Conservation (phyloP, 2,329 filamentous ascomycete species). For the Sclerotinia subarctica region DNA sequence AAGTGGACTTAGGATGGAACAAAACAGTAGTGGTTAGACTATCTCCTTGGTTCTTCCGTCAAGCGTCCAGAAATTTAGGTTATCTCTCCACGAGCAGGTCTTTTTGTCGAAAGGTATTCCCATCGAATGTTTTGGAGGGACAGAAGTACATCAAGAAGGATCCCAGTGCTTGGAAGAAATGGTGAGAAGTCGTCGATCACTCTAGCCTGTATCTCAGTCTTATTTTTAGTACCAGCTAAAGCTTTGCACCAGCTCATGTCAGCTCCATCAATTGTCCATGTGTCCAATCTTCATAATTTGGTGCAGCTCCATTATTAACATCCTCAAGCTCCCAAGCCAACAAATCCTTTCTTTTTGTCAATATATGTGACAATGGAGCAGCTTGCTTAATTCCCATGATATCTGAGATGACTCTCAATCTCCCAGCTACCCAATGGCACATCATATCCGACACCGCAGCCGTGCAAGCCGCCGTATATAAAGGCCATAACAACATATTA, state of each 20-base stretch:
- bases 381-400: conserved; percentile 34
- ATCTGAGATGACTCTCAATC: conserved; percentile 31
- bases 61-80: background rate
- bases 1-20: background rate
- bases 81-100: background rate
- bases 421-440: conserved; percentile 31
- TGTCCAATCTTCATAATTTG: conserved; percentile 15
- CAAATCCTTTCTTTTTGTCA: conserved; percentile 22
- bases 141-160: background rate
- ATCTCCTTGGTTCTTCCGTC: too few species aligned
- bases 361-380: conserved; percentile 25
- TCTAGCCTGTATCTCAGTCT: too few species aligned
- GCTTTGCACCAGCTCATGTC: background rate
- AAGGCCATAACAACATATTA: conserved; percentile 33
- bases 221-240: rapidly evolving
- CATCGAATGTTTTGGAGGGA: background rate
- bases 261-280: conserved; percentile 17
- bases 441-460: conserved; percentile 29
- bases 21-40: too few species aligned
- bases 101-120: background rate
- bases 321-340: conserved; percentile 20
- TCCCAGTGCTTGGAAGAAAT: background rate
- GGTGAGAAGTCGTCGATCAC: background rate
- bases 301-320: background rate
- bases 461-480: conserved; percentile 31